These are phyloP conservation scores for Pelargonium myrrhifolium DNA, from an alignment of 441 rosid species.

Conservation along the genomic window DNA sequence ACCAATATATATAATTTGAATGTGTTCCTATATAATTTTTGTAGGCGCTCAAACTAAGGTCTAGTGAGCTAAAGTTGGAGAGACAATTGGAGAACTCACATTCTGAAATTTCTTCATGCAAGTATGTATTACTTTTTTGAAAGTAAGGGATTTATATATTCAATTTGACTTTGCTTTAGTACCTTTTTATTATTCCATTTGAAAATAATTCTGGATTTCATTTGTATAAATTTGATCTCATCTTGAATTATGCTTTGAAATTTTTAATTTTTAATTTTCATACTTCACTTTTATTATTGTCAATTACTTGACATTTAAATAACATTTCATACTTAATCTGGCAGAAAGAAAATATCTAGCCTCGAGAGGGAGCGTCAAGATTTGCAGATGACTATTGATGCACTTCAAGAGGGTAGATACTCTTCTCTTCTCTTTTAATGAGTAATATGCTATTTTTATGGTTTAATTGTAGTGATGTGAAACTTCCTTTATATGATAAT, in stretches of 20 bases:
- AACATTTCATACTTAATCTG: slow-evolving; percentile 18
- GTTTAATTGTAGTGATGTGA: background rate
- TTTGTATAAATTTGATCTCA: background rate
- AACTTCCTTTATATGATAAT: too few relatives aligned
- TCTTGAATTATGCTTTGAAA: background rate
- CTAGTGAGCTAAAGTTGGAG: slow-evolving; percentile 87
- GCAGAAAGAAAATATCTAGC: slow-evolving; percentile 77
- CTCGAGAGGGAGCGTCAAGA: slow-evolving; percentile 85
- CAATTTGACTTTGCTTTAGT: too few relatives aligned
- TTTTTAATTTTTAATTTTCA: slow-evolving; percentile 9
- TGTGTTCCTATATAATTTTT: slow-evolving; percentile 15
- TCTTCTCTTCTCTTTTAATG: background rate
- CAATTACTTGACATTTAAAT: background rate
- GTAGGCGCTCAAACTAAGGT: slow-evolving; percentile 88
- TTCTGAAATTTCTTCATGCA: slow-evolving; percentile 57
- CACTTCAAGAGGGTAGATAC: slow-evolving; percentile 83
- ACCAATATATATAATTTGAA: background rate
- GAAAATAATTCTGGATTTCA: too few relatives aligned
- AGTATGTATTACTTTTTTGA: slow-evolving; percentile 40
- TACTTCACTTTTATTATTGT: slow-evolving; percentile 3
- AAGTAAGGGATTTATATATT: background rate
- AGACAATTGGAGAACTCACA: slow-evolving; percentile 74
- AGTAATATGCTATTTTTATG: background rate
- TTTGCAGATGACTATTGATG: slow-evolving; percentile 70
- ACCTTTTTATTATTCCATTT: too few relatives aligned